Conservation (phyloP, 2,329 filamentous ascomycete species). For the Onygenales sp. region DNA sequence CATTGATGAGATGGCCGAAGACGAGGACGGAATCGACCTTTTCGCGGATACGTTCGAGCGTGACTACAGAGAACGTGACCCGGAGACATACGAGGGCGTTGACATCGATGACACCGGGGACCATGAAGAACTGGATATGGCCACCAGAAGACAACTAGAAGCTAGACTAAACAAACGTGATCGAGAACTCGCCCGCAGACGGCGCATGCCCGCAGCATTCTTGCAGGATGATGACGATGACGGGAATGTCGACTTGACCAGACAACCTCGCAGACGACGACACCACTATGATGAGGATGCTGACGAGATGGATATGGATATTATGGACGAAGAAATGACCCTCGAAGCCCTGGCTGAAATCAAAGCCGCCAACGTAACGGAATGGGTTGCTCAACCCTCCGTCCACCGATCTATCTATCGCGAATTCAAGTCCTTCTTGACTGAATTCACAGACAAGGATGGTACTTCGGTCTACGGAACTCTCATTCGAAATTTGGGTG, state of each 20-base stretch:
- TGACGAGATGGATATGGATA: constrained; percentile 83
- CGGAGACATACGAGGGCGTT: constrained; percentile 44
- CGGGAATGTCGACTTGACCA: constrained; percentile 71
- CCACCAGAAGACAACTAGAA: constrained; percentile 51
- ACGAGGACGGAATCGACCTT: constrained; percentile 60
- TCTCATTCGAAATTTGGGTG: constrained; percentile 88
- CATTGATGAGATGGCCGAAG: constrained; percentile 58
- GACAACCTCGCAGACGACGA: constrained; percentile 73
- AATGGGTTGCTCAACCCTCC: constrained; percentile 85
- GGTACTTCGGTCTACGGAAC: constrained; percentile 91
- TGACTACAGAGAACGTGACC: constrained; percentile 44
- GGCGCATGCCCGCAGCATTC: constrained; percentile 54
- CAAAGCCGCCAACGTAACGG: constrained; percentile 84
- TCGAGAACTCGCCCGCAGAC: constrained; percentile 48
- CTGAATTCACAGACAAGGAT: constrained; percentile 84
- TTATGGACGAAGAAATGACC: constrained; percentile 91
- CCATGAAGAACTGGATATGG: constrained; percentile 53
- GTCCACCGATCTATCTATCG: constrained; percentile 89
- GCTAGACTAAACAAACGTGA: constrained; percentile 53
- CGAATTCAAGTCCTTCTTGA: constrained; percentile 96
- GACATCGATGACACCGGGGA: constrained; percentile 57
- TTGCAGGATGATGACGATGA: constrained; percentile 71
- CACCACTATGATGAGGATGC: constrained; percentile 91
- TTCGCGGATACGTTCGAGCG: constrained; percentile 59
- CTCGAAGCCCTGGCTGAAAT: constrained; percentile 86